These are phyloP conservation scores for Lonicera japonica DNA, from an alignment of 129 eudicot genomes.

Conservation along the genomic window DNA sequence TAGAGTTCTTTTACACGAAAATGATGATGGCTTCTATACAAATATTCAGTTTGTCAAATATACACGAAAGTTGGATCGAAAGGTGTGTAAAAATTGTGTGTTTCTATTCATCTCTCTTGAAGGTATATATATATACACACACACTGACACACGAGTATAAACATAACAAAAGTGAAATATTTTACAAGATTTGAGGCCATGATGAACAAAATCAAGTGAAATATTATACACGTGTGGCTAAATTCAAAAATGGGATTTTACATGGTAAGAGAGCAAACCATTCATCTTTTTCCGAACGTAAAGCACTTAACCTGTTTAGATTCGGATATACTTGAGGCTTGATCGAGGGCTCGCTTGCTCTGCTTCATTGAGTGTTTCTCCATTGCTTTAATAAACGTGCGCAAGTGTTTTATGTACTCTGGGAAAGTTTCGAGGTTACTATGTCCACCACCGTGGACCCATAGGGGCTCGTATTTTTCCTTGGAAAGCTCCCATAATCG, in stretches of 20 bases:
- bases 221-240: too few relatives aligned
- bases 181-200: too few relatives aligned
- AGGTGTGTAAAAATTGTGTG: too few relatives aligned
- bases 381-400: constrained; percentile 76
- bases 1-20: too few relatives aligned
- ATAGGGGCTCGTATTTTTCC: constrained; percentile 86
- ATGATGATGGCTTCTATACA: not conserved
- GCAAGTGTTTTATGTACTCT: constrained; percentile 77
- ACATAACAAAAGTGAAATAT: too few relatives aligned
- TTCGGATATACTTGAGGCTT: constrained; percentile 41
- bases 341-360: constrained; percentile 29
- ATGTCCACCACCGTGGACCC: constrained; percentile 97
- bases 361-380: constrained; percentile 62
- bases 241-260: too few relatives aligned
- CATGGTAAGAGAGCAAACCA: not conserved
- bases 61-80: not conserved
- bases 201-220: too few relatives aligned
- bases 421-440: constrained; percentile 95
- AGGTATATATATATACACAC: too few relatives aligned
- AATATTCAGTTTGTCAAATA: not conserved
- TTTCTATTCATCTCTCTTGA: too few relatives aligned
- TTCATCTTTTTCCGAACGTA: constrained; percentile 50
- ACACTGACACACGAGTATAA: too few relatives aligned
- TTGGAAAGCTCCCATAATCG: constrained; percentile 88
- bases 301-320: constrained; percentile 71